These are phyloP conservation scores for Lablab purpureus DNA, from an alignment of 306 rosid species.

Conservation along the genomic window DNA sequence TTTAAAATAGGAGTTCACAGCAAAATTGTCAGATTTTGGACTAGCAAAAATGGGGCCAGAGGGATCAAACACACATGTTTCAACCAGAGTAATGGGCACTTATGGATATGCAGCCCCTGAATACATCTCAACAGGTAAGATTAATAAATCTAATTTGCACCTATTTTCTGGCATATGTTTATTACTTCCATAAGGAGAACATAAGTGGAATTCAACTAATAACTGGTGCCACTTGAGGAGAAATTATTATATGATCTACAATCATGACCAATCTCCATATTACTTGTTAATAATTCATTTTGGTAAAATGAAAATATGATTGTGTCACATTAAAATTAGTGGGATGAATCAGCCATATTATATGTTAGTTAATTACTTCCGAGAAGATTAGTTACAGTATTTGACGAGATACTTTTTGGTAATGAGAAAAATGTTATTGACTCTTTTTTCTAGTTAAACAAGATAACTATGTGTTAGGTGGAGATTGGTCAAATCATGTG, in stretches of 20 bases:
- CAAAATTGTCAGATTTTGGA: slow-evolving; percentile 97
- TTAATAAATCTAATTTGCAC: no score
- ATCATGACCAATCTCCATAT: neutral
- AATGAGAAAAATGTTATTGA: no score
- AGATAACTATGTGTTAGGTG: neutral
- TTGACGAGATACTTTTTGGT: no score
- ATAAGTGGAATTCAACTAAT: slow-evolving; percentile 16
- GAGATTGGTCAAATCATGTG: neutral
- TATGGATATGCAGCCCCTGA: slow-evolving; percentile 97
- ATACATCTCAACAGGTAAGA: slow-evolving; percentile 81
- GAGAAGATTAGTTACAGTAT: no score
- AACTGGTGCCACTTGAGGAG: neutral
- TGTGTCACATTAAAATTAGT: neutral
- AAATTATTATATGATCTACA: neutral
- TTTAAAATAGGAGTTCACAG: slow-evolving; percentile 74
- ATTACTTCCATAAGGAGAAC: neutral
- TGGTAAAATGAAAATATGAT: neutral
- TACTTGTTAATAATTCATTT: neutral
- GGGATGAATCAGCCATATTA: no score
- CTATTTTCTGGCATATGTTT: neutral
- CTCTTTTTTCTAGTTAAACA: no score
- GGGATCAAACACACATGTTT: slow-evolving; percentile 91
- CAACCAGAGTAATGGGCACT: slow-evolving; percentile 98
- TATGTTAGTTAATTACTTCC: no score
- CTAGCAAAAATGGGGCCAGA: slow-evolving; percentile 98